Percentiles rank a stretch among this genome's conserved stretches.
These are phyloP conservation scores for Conticribra weissflogii DNA, from an alignment of 108 stramenopile genomes.

Conservation along the genomic window DNA sequence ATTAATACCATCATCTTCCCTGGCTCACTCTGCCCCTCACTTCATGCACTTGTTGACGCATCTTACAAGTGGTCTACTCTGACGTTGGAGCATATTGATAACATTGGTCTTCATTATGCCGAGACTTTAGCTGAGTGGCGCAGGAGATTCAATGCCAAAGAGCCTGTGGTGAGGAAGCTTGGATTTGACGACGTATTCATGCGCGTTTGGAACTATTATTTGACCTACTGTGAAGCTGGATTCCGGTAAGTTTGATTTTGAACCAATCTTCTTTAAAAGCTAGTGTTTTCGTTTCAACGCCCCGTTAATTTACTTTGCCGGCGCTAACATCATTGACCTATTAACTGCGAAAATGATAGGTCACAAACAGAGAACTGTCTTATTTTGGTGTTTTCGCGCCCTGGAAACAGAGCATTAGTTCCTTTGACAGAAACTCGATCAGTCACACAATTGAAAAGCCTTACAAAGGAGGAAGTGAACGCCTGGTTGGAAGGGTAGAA, in stretches of 20 bases:
- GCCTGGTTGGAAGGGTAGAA: constrained; percentile 49
- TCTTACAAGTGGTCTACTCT: constrained; percentile 79
- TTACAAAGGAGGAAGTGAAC: constrained; percentile 59
- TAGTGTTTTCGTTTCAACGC: no score
- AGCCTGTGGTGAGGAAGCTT: constrained; percentile 59
- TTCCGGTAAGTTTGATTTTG: constrained; percentile 47
- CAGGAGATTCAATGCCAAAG: constrained; percentile 85
- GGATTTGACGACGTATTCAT: constrained; percentile 96
- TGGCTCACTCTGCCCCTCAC: constrained; percentile 88
- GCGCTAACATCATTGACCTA: no score
- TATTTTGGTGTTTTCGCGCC: constrained; percentile 79
- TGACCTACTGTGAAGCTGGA: constrained; percentile 96
- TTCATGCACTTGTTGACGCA: constrained; percentile 89
- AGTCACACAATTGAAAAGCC: constrained; percentile 55
- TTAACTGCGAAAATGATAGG: not conserved
- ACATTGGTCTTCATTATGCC: constrained; percentile 96
- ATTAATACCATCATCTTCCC: constrained; percentile 98
- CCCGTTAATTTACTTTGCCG: no score
- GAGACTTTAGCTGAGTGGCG: constrained; percentile 95
- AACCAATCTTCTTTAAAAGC: not conserved
- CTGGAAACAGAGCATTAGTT: constrained; percentile 63
- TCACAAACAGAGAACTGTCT: constrained; percentile 79
- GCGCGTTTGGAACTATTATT: constrained; percentile 96
- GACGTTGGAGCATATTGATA: constrained; percentile 86
- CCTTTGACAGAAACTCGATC: constrained; percentile 70